phyloP scores from a whole-genome alignment of 352 stramenopile genomes.

The Phytophthora idaei region DNA sequence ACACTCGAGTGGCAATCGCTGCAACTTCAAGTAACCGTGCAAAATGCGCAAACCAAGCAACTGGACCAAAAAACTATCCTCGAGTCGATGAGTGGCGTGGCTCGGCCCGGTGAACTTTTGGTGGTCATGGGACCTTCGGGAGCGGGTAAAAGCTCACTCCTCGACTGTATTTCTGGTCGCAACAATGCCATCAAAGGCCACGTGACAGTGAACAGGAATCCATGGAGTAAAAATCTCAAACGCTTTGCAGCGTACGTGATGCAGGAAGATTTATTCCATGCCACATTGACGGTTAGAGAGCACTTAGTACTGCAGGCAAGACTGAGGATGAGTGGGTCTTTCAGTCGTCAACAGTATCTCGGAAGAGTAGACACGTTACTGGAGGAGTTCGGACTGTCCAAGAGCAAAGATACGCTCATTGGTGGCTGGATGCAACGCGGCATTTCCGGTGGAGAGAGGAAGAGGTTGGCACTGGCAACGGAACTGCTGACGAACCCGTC shows the following conservation, averaged over 20 bases:
- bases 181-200: constrained; percentile 75
- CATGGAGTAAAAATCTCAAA: constrained; percentile 42
- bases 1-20: constrained; percentile 50
- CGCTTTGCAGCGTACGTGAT: constrained; percentile 68
- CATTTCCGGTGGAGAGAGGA: constrained; percentile 81
- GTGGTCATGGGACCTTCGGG: constrained; percentile 73
- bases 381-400: constrained; percentile 53
- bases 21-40: constrained; percentile 36
- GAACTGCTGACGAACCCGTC: constrained; percentile 78
- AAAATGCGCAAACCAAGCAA: constrained; percentile 45
- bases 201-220: constrained; percentile 68
- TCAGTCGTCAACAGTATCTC: constrained; percentile 26
- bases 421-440: constrained; percentile 55
- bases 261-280: constrained; percentile 90
- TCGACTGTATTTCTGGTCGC: constrained; percentile 92
- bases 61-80: constrained; percentile 62
- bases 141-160: constrained; percentile 92
- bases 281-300: constrained; percentile 86
- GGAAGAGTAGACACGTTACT: constrained; percentile 55
- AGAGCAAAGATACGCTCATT: constrained; percentile 58
- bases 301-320: constrained; percentile 84
- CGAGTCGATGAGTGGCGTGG: constrained; percentile 47
- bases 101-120: constrained; percentile 59
- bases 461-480: constrained; percentile 77
- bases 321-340: constrained; percentile 61